Conservation (phyloP, 306 rosid species). For the Begonia masoniana region DNA sequence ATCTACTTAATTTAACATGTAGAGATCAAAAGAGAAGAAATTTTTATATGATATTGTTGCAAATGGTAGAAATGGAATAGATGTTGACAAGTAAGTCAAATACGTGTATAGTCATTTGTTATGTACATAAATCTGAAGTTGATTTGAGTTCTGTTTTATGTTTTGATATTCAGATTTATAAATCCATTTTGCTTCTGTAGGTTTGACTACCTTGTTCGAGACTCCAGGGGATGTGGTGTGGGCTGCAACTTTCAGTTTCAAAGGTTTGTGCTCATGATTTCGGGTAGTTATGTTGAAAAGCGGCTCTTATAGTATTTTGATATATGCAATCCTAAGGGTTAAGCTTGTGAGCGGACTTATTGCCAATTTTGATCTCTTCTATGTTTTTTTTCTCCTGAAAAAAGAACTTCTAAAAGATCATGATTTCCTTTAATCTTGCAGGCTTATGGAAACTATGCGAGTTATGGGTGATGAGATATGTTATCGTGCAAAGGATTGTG, state of each 20-base stretch:
- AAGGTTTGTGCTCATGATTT: constrained; percentile 29
- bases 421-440: constrained; percentile 13
- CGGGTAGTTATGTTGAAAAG: constrained; percentile 1
- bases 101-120: constrained; percentile 3
- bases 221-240: constrained; percentile 79
- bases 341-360: no score
- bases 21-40: constrained; percentile 64
- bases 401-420: neutral
- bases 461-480: constrained; percentile 86
- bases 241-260: constrained; percentile 80
- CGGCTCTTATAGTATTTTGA: neutral
- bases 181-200: constrained; percentile 18
- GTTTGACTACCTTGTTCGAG: constrained; percentile 88
- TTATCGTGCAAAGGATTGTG: constrained; percentile 74
- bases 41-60: constrained; percentile 95
- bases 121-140: neutral
- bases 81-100: constrained; percentile 74
- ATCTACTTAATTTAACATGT: neutral
- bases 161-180: neutral
- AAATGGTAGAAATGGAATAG: constrained; percentile 94
- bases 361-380: no score
- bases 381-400: no score
- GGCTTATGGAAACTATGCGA: constrained; percentile 84
- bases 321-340: no score
- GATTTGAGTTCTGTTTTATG: constrained; percentile 4